phyloP scores from a whole-genome alignment of 495 filamentous ascomycete species.

The Lentithecium fluviatile region DNA sequence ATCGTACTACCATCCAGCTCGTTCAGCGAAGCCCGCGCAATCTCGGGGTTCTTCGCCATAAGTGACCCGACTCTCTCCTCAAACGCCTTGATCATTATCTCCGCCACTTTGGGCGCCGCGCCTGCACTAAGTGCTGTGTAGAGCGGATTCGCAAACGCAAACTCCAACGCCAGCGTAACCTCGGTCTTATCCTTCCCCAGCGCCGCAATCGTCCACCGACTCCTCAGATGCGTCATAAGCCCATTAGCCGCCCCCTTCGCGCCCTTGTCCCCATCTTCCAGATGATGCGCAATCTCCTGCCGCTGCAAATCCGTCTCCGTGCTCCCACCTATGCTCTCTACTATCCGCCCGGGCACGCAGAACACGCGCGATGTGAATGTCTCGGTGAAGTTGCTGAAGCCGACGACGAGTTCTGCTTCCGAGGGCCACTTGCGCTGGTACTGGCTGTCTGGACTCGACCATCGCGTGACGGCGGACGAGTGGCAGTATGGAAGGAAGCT shows the following conservation, averaged over 20 bases:
- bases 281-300: slow-evolving; percentile 43
- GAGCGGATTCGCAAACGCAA: slow-evolving; percentile 79
- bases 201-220: slow-evolving; percentile 68
- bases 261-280: slow-evolving; percentile 5
- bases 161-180: slow-evolving; percentile 71
- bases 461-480: slow-evolving; percentile 65
- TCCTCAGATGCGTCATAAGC: slow-evolving; percentile 73
- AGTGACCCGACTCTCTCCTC: slow-evolving; percentile 69
- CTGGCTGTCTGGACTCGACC: slow-evolving; percentile 49
- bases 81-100: slow-evolving; percentile 90
- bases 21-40: slow-evolving; percentile 16
- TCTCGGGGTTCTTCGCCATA: slow-evolving; percentile 14
- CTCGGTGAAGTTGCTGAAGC: slow-evolving; percentile 80
- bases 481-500: slow-evolving; percentile 85
- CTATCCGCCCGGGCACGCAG: slow-evolving; percentile 64
- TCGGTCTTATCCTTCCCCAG: slow-evolving; percentile 58
- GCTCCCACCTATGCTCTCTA: slow-evolving; percentile 74
- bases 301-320: slow-evolving; percentile 42
- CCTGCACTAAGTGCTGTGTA: slow-evolving; percentile 76
- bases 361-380: slow-evolving; percentile 72
- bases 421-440: slow-evolving; percentile 59
- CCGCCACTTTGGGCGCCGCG: slow-evolving; percentile 78
- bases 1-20: slow-evolving; percentile 1
- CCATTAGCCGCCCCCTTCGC: slow-evolving; percentile 31
- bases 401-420: slow-evolving; percentile 75